Evolutionary conservation across 352 stramenopile species (phyloP), one percentile per base, ranked within the genome.

Genomic region (Pythium dissimile): DNA sequence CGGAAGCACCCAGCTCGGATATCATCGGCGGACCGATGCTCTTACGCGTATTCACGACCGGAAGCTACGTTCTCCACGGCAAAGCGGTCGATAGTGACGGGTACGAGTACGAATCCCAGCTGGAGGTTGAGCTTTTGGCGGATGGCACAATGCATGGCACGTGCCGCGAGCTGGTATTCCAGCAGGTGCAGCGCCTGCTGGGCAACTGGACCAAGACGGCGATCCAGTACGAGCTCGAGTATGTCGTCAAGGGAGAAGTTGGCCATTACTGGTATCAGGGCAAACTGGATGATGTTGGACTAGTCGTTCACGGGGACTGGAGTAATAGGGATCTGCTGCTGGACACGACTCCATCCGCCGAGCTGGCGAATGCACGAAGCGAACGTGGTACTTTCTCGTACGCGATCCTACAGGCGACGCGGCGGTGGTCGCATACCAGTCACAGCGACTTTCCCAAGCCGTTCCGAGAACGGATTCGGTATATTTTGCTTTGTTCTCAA

Each of bases 81-180:
- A 72, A 72, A n/a, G 76, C 77, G 4, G 86, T 71, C 20, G 80
- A 90, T 39, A 64, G 69, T 11, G 80, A 90, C 20, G 80, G 77
- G 11, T 90, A 90, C 64, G 77, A 90, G 50, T 90, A 90, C 62
- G 72, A 69, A 12, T 88, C 82, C 27, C 64, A 80, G 57, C 62
- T 88, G 1, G 48, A 71, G 16, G 21, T 90, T 18, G 55, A 77
- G n/a, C 60, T 90, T 15, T 44, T 65, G 3, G 50, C 75, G 0
- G 55, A 60, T 41, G 76, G 80, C 0, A 56, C 53, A 16, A 51
- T 90, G 2, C 23, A 48, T 6, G 80, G 77, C 9, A 58, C 67
- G 38, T 68, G 66, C 24, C 77, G 66, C n/a, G 77, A 90, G 61
- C 69, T 68, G 15, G 61, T 90, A 41, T 87, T 88, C 23, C 65